Base-by-base conservation (phyloP, 176 grass and related monocot genomes). In the Canna indica region DNA sequence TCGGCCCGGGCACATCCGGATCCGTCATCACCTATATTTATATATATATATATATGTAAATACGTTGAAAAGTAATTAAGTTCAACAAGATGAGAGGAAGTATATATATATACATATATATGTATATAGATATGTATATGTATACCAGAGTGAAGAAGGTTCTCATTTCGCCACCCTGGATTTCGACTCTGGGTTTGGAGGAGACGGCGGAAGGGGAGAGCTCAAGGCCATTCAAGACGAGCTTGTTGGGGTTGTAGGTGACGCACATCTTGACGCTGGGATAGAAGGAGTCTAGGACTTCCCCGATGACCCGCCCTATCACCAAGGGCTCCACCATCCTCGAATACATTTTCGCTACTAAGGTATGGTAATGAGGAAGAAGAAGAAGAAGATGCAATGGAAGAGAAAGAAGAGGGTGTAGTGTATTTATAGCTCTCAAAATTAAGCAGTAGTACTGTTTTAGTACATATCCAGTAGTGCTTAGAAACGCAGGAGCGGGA, bases 171-270 rank as follows among this genome's bases (percentile, higher is more conserved):
- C 77, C 80, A 12, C 89, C 84, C 73, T 87, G 89, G 79, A 99
- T 82, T 82, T 93, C 94, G 32, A 93, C 78, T 41, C 80, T 85
- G 5, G 94, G 94, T 70, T 86, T 90, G 57, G 78, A 71, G 1
- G 67, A 59, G 7, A 99, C 80, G 20, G 75, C 84, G 0, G 94
- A 93, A 27, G 94, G 94, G 81, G 83, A 90, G 65, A 99, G 82
- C 78, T 99, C 94, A 33, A 85, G 89, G 45, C 94, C 89, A 33
- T 93, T 99, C 72, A 77, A 99, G 63, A 99, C 86, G 79, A 83
- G 82, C 70, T 90, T 99, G 82, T 85, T 90, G 71, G 77, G 73
- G 64, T 76, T 77, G 84, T 99, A 99, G 59, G 69, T 90, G 62
- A 79, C 86, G 35, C 28, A 69, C 89, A 99, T 99, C 80, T 81